phyloP scores from a whole-genome alignment of 352 stramenopile genomes.

The Blastocystis sp. region DNA sequence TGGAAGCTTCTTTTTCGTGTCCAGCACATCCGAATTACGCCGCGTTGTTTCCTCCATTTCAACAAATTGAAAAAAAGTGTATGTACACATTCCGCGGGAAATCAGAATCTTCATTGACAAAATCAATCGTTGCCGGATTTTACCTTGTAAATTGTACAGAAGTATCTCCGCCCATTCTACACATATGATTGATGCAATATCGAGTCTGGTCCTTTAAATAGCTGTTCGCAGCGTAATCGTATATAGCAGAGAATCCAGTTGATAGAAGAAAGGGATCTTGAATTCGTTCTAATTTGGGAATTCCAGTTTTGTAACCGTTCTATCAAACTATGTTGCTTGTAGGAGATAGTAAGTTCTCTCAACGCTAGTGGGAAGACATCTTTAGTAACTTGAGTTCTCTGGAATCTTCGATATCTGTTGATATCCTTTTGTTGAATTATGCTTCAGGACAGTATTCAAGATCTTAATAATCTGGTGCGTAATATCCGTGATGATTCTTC shows the following conservation, averaged over 20 bases:
- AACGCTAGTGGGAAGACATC: constrained; percentile 29
- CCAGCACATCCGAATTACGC: background rate
- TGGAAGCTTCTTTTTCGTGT: background rate
- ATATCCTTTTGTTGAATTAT: background rate
- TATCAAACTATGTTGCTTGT: constrained; percentile 1
- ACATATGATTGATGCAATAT: background rate
- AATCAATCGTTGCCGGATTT: background rate
- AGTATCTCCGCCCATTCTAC: background rate
- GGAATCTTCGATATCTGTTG: background rate
- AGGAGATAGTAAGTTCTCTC: background rate
- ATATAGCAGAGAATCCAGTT: too few relatives aligned
- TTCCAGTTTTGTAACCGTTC: background rate
- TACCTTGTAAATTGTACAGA: background rate
- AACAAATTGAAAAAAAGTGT: background rate
- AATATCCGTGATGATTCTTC: background rate
- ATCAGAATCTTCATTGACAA: background rate
- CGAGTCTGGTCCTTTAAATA: too few relatives aligned
- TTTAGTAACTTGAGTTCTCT: background rate
- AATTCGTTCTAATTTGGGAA: background rate
- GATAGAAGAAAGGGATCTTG: too few relatives aligned
- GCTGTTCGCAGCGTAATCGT: too few relatives aligned
- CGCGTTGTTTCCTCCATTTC: background rate
- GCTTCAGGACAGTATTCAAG: constrained; percentile 25
- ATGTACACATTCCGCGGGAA: background rate
- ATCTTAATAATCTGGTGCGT: background rate